Percentiles rank a stretch among this genome's conserved stretches.
phyloP scores from a whole-genome alignment of 1,139 yeast species.

The Saccharomycopsis hybrid region DNA sequence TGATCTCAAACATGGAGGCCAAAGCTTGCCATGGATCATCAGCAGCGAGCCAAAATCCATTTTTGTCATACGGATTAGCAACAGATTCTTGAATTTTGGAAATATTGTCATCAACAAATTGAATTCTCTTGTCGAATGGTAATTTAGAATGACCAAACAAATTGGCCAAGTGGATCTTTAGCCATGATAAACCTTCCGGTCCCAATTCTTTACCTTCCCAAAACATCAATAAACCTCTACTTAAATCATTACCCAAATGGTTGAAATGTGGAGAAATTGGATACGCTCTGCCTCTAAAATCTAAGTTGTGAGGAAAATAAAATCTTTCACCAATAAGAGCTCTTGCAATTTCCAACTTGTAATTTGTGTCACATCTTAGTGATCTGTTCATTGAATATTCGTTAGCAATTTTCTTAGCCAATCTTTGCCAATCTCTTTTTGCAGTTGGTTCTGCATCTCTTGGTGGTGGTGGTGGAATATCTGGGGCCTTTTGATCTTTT shows the following conservation, averaged over 20 bases:
- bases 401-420: constrained; percentile 50
- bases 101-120: constrained; percentile 64
- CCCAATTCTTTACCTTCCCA: constrained; percentile 88
- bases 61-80: constrained; percentile 52
- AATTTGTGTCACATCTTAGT: constrained; percentile 88
- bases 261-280: constrained; percentile 78
- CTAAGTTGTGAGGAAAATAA: constrained; percentile 90
- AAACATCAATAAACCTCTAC: constrained; percentile 76
- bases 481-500: constrained; percentile 38
- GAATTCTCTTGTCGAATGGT: constrained; percentile 66
- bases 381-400: constrained; percentile 69
- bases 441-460: constrained; percentile 64
- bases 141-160: constrained; percentile 83
- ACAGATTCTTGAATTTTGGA: constrained; percentile 63
- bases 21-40: constrained; percentile 96
- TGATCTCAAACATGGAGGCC: constrained; percentile 76
- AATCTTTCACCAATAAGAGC: constrained; percentile 86
- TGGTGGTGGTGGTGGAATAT: constrained; percentile 61
- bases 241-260: constrained; percentile 87
- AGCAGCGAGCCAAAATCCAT: constrained; percentile 78
- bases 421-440: constrained; percentile 60
- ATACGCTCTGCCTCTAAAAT: constrained; percentile 94
- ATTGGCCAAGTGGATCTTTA: constrained; percentile 86
- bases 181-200: constrained; percentile 70
- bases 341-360: constrained; percentile 90